Percentiles rank a stretch among this genome's conserved stretches.
These are phyloP conservation scores for Flaveria brownii DNA, from an alignment of 129 eudicot species.

Conservation along the genomic window DNA sequence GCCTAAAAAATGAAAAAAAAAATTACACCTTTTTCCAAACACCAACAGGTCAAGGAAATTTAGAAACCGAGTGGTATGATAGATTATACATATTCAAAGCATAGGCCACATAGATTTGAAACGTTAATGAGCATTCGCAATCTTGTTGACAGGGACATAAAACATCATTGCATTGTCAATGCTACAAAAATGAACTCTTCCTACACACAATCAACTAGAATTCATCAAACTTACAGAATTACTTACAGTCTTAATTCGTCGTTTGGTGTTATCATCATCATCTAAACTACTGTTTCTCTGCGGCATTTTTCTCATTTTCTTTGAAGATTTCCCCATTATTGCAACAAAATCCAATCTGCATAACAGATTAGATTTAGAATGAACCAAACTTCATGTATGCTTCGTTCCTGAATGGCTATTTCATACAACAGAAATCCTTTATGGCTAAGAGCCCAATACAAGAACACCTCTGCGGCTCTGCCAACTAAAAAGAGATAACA, in stretches of 20 bases:
- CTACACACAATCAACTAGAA: not conserved
- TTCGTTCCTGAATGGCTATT: not conserved
- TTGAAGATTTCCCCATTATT: conserved; percentile 45
- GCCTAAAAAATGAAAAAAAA: too few relatives aligned
- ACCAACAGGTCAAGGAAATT: not conserved
- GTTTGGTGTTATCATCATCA: conserved; percentile 38
- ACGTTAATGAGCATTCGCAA: too few relatives aligned
- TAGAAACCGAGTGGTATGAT: not conserved
- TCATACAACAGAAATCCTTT: not conserved
- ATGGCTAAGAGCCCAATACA: not conserved
- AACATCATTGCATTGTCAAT: not conserved
- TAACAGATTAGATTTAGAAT: not conserved
- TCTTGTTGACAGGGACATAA: not conserved
- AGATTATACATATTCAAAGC: not conserved
- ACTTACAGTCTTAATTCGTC: conserved; percentile 28
- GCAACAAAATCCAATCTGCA: conserved; percentile 22
- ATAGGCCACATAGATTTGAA: too few relatives aligned
- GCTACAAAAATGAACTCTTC: not conserved
- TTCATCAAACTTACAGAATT: not conserved
- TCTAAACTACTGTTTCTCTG: conserved; percentile 35
- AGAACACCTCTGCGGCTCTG: not conserved
- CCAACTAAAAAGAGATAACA: not conserved
- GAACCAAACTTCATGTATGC: not conserved
- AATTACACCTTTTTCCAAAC: not conserved
- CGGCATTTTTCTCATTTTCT: conserved; percentile 34